Evolutionary conservation across 805 yeast species (phyloP), one percentile per base, ranked within the genome.

Genomic region (Candida nonsorbophila): DNA sequence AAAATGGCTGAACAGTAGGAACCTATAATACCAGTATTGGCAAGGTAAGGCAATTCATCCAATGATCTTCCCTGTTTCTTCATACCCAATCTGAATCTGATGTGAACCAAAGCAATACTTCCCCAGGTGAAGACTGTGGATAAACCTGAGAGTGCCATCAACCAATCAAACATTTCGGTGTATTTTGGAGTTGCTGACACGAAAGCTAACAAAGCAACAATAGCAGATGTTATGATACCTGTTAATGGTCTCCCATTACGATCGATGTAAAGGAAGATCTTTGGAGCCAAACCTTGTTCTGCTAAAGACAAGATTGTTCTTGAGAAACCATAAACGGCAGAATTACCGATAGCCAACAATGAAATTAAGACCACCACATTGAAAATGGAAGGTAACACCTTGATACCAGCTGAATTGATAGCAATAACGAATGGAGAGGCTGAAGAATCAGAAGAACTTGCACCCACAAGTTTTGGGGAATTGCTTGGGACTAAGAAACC

Each of bases 11-110:
- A 49, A 34, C 52, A 54, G 28, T 39, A 41, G 2, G 56, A 47
- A 7, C 65, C 65, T 35, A 32, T 28, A 3, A 57, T 22, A 4
- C 75, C 77, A 5, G 76, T 75, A n/a, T 56, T 42, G 20, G 80
- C 60, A 28, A 51, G 51, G 50, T 67, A 79, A 1, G 81, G 82
- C 28, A 79, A 57, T 23, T 75, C 79, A 4, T 51, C 55, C 14
- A 61, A 36, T 6, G 60, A 36, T 32, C 68, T 55, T 15, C 72
- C 72, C 36, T 58, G 65, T 6, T 33, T 33, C 19, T 37, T 44
- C 42, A 56, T 36, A 1, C 56, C 64, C 38, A 44, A 29, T 40
- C 66, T 49, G 31, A 55, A 58, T 31, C 63, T 37, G 19, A 55
- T 36, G 30, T 50, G 62, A n/a, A 57, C 47, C n/a, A 48, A 47